A percentile compares a stretch with the other conserved stretches of the same genome.
phyloP scores from a whole-genome alignment of 2,329 filamentous ascomycete genomes.

The Pseudogymnoascus sp. region DNA sequence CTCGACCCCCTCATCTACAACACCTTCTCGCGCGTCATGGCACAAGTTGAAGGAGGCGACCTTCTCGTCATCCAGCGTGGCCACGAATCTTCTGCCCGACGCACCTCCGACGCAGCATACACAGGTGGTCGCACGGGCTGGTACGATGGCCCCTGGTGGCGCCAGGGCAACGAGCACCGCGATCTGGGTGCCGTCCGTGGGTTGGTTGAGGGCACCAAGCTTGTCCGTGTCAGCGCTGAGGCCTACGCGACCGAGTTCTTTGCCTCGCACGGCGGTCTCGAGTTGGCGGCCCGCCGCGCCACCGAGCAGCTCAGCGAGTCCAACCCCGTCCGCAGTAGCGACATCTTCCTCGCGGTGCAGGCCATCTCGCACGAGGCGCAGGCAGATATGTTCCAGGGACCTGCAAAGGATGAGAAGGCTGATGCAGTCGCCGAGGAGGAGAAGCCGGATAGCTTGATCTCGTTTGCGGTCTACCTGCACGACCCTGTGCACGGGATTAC shows the following conservation, averaged over 20 bases:
- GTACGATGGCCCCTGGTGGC: slow-evolving; percentile 97
- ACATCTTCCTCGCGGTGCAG: slow-evolving; percentile 94
- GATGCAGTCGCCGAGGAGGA: slow-evolving; percentile 43
- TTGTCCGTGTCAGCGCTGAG: slow-evolving; percentile 83
- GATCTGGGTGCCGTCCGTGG: slow-evolving; percentile 76
- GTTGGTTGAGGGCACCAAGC: slow-evolving; percentile 78
- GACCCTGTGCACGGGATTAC: slow-evolving; percentile 89
- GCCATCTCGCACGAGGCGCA: slow-evolving; percentile 63
- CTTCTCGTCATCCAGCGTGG: slow-evolving; percentile 90
- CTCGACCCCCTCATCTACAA: slow-evolving; percentile 87
- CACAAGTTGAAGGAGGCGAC: slow-evolving; percentile 96
- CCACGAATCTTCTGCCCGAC: slow-evolving; percentile 68
- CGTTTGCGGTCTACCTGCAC: slow-evolving; percentile 70
- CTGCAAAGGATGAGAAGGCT: slow-evolving; percentile 48
- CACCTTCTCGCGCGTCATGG: slow-evolving; percentile 92
- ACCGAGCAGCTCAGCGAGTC: slow-evolving; percentile 70
- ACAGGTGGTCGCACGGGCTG: slow-evolving; percentile 58
- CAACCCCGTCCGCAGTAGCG: slow-evolving; percentile 85
- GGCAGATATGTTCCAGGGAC: slow-evolving; percentile 58
- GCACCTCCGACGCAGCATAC: slow-evolving; percentile 52
- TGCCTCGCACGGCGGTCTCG: slow-evolving; percentile 65
- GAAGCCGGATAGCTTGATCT: slow-evolving; percentile 52
- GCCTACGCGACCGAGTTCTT: slow-evolving; percentile 83
- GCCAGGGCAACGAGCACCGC: slow-evolving; percentile 59
- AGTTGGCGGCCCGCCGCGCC: slow-evolving; percentile 70